These are phyloP conservation scores for Nicotiana tomentosiformis DNA, from an alignment of 257 asterid species.

Conservation along the genomic window DNA sequence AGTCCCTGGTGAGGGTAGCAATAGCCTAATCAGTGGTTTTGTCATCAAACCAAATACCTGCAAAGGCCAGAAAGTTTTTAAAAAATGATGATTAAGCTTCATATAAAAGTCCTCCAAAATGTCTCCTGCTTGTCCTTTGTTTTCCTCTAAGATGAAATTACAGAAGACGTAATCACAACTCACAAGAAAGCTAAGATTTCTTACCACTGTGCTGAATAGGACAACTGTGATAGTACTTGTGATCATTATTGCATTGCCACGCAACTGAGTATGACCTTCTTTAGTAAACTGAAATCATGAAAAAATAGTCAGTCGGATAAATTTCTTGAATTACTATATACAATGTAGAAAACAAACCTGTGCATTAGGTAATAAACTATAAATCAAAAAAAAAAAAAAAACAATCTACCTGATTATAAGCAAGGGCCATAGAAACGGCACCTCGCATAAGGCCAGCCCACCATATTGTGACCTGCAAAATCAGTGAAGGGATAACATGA, in stretches of 20 bases:
- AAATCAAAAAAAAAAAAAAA: not conserved
- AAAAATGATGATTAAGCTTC: not conserved
- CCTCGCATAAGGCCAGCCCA: constrained; percentile 99
- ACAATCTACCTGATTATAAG: constrained; percentile 78
- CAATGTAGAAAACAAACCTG: not conserved
- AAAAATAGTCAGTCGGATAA: not conserved
- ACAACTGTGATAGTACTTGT: constrained; percentile 94
- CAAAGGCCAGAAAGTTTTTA: not conserved
- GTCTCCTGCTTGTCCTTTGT: too few relatives aligned
- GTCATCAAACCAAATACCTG: constrained; percentile 94
- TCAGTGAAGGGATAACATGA: not conserved
- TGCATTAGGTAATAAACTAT: not conserved
- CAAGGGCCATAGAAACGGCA: constrained; percentile 98
- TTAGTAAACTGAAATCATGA: constrained; percentile 54
- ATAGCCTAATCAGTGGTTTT: constrained; percentile 57
- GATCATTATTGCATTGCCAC: constrained; percentile 71
- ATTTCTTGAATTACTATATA: not conserved
- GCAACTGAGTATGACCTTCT: constrained; percentile 60
- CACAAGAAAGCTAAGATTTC: constrained; percentile 17
- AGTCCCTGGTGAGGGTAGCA: constrained; percentile 47
- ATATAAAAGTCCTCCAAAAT: too few relatives aligned
- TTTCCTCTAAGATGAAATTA: too few relatives aligned
- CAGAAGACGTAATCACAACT: not conserved
- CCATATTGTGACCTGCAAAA: constrained; percentile 72
- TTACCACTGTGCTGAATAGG: constrained; percentile 91